Evolutionary conservation across 2,329 filamentous ascomycete genomes (phyloP).

Genomic region (Penicillium sp.): DNA sequence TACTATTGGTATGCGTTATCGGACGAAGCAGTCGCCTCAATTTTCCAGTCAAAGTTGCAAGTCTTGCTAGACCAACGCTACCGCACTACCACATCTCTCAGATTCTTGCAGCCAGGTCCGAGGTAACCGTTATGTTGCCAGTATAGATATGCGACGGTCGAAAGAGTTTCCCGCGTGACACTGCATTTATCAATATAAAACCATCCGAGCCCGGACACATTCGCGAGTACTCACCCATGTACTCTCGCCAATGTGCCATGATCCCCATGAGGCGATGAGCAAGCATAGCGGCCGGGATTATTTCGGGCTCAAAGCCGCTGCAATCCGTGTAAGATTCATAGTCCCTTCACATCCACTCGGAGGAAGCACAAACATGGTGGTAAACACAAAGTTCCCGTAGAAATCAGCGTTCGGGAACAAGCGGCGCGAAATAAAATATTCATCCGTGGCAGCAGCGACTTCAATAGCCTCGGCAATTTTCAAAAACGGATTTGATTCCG

Average conservation of each 20-base stretch:
- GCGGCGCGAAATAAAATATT: conserved; percentile 31
- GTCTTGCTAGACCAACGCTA: background rate
- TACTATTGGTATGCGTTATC: too few species aligned
- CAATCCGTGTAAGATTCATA: too few species aligned
- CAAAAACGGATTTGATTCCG: conserved; percentile 18
- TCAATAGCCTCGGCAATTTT: conserved; percentile 34
- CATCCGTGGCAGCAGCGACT: conserved; percentile 26
- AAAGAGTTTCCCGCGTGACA: conserved; percentile 32
- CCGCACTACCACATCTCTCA: conserved; percentile 3
- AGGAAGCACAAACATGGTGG: conserved; percentile 37
- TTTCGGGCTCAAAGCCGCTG: conserved; percentile 33
- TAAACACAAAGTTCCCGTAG: conserved; percentile 49
- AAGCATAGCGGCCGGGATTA: conserved; percentile 35
- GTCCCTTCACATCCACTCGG: background rate
- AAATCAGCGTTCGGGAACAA: conserved; percentile 51
- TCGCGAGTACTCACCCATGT: conserved; percentile 28
- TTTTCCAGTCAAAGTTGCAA: background rate
- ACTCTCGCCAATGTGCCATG: conserved; percentile 40
- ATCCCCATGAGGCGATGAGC: conserved; percentile 35
- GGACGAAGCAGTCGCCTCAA: background rate
- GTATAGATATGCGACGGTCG: conserved; percentile 34
- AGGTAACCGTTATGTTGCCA: conserved; percentile 13
- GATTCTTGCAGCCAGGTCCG: conserved; percentile 13
- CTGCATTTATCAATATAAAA: conserved; percentile 20
- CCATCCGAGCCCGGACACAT: conserved; percentile 7